These are phyloP conservation scores for Heliamphora pulchella DNA, from an alignment of 179 eudicot species.

Conservation along the genomic window DNA sequence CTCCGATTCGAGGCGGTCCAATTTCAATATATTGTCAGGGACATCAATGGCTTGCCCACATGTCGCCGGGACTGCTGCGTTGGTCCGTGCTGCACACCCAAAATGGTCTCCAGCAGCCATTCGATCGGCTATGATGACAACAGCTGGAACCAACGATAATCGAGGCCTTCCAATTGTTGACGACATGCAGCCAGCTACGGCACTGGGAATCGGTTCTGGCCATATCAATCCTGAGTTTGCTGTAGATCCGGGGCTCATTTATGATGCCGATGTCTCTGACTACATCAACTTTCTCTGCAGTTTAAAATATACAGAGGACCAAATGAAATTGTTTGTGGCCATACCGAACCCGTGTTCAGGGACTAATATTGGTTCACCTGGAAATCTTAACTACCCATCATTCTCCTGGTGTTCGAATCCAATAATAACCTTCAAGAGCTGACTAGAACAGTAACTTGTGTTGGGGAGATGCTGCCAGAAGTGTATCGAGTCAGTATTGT, in stretches of 20 bases:
- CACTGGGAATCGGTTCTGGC: neutral
- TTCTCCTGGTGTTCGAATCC: neutral
- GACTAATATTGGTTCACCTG: too few species aligned
- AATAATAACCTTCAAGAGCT: neutral
- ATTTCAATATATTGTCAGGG: neutral
- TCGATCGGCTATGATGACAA: constrained; percentile 5
- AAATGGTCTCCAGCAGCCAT: neutral
- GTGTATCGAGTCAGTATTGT: neutral
- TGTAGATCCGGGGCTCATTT: neutral
- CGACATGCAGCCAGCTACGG: neutral
- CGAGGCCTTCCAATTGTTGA: neutral
- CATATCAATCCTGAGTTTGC: neutral
- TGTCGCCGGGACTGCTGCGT: neutral
- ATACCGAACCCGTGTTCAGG: too few species aligned
- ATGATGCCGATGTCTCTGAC: neutral
- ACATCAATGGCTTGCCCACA: constrained; percentile 7
- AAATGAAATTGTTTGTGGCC: too few species aligned
- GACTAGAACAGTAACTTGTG: neutral
- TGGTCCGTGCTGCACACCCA: neutral
- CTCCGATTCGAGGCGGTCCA: neutral
- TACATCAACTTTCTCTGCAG: neutral
- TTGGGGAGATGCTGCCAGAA: neutral
- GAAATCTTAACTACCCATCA: neutral
- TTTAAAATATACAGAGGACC: too few species aligned
- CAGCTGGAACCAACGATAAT: neutral